Conservation (phyloP, 768 basidiomycete genomes). For the Pisolithus sp. region DNA sequence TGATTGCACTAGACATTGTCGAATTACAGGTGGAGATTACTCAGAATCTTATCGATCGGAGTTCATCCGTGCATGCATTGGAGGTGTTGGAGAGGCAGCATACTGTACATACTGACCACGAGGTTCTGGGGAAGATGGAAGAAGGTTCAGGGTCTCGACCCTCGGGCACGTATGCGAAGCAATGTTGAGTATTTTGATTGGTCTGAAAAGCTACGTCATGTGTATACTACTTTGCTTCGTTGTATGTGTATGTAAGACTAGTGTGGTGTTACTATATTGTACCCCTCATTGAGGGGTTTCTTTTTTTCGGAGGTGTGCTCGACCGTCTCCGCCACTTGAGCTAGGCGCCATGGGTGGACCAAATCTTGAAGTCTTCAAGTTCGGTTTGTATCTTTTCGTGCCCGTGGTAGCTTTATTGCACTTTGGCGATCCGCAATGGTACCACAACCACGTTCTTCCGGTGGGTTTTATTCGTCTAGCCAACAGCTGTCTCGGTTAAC, state of each 20-base stretch:
- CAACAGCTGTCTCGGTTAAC: neutral
- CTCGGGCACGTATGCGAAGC: constrained; percentile 63
- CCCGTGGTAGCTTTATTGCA: constrained; percentile 76
- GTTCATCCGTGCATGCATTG: constrained; percentile 48
- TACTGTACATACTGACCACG: constrained; percentile 21
- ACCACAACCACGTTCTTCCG: constrained; percentile 68
- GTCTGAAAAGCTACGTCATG: neutral
- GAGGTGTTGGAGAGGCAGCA: constrained; percentile 29
- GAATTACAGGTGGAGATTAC: constrained; percentile 53
- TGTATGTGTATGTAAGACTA: neutral
- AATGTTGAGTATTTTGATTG: constrained; percentile 40
- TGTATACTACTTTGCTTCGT: neutral
- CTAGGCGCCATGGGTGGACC: constrained; percentile 57
- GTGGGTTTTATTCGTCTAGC: constrained; percentile 33
- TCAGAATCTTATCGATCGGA: constrained; percentile 44
- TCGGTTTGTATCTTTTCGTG: constrained; percentile 78
- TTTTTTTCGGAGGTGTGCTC: neutral
- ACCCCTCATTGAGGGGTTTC: neutral
- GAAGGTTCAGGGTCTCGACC: constrained; percentile 39
- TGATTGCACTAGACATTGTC: constrained; percentile 1
- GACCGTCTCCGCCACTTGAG: neutral
- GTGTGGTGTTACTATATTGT: neutral
- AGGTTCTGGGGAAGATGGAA: constrained; percentile 37
- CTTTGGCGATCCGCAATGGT: constrained; percentile 88
- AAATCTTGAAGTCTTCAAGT: constrained; percentile 88